Evolutionary conservation across 306 rosid genomes (phyloP).

Genomic region (Begonia masoniana): DNA sequence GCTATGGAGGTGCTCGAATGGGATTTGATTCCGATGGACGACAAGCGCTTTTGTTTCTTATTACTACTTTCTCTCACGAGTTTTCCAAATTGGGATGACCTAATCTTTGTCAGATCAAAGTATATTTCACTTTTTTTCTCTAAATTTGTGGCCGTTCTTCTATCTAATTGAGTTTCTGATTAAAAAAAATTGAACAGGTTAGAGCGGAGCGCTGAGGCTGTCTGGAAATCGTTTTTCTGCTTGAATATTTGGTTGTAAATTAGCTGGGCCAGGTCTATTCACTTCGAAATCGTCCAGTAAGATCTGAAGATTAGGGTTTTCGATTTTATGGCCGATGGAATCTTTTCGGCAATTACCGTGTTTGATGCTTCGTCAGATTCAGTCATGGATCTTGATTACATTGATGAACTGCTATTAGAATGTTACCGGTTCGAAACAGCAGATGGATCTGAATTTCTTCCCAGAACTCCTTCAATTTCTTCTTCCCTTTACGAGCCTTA

Average conservation of each 20-base stretch:
- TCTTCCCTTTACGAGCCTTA: conserved; percentile 43
- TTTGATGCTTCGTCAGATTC: conserved; percentile 37
- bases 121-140: too few relatives aligned
- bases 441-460: conserved; percentile 47
- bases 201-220: too few relatives aligned
- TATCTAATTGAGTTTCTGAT: too few relatives aligned
- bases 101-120: too few relatives aligned
- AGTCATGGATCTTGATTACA: conserved; percentile 66
- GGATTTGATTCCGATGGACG: conserved; percentile 8
- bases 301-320: conserved; percentile 7
- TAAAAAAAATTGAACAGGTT: too few relatives aligned
- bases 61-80: too few relatives aligned
- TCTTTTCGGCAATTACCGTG: conserved; percentile 37
- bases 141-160: too few relatives aligned
- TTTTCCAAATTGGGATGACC: too few relatives aligned
- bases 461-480: conserved; percentile 35
- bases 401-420: conserved; percentile 65
- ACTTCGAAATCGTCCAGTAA: too few relatives aligned
- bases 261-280: too few relatives aligned
- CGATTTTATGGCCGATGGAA: conserved; percentile 51
- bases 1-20: conserved; percentile 2
- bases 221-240: too few relatives aligned
- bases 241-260: too few relatives aligned
- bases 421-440: conserved; percentile 85
- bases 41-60: not conserved